Conservation (phyloP, 768 basidiomycete genomes). For the Boletellus ananas region DNA sequence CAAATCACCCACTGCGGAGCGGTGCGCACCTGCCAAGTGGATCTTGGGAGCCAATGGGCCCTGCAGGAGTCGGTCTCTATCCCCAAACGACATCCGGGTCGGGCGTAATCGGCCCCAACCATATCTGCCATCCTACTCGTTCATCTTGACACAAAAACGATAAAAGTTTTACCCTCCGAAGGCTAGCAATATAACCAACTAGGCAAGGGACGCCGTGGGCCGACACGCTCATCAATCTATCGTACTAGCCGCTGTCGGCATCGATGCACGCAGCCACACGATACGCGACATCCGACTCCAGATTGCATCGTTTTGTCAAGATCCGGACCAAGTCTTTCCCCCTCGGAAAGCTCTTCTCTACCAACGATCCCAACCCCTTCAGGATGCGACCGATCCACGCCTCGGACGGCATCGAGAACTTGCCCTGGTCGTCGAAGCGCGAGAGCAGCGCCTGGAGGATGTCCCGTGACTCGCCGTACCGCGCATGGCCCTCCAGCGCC, state of each 20-base stretch:
- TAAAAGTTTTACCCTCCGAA: background rate
- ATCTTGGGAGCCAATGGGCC: no score
- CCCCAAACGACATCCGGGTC: no score
- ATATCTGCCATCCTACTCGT: no score
- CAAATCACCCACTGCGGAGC: no score
- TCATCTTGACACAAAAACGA: background rate
- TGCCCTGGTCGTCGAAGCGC: conserved; percentile 24
- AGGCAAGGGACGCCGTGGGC: no score
- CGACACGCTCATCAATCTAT: no score
- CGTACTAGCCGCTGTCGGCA: conserved; percentile 4
- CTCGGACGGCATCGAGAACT: conserved; percentile 29
- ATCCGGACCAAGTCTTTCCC: conserved; percentile 23
- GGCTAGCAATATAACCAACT: background rate
- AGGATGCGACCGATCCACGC: conserved; percentile 25
- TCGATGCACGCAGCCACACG: conserved; percentile 21
- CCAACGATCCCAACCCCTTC: conserved; percentile 20
- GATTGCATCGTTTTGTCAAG: conserved; percentile 26
- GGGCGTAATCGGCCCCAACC: no score
- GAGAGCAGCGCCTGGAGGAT: conserved; percentile 19
- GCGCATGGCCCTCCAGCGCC: conserved; percentile 20
- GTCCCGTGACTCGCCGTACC: conserved; percentile 30
- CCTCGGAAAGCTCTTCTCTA: conserved; percentile 17
- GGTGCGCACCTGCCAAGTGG: no score
- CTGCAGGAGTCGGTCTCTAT: no score
- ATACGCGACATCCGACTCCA: conserved; percentile 22